Base-by-base conservation (phyloP, 805 yeast genomes). In the Barnettozyma vustinii region DNA sequence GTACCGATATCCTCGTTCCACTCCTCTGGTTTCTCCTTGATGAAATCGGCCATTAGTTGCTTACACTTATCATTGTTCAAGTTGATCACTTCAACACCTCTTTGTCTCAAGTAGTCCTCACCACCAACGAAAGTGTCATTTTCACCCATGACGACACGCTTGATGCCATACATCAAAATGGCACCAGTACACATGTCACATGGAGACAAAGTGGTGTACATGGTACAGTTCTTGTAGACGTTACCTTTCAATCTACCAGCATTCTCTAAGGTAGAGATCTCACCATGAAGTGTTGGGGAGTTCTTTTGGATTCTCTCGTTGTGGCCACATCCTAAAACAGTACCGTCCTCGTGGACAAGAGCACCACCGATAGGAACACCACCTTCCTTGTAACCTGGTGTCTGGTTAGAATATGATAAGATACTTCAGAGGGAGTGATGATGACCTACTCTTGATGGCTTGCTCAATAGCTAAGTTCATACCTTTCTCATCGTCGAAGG, bases 141-240 rank as follows among this genome's bases (percentile, higher is more conserved):
- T 64, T 92, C 99, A 27, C 97, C 97, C 66, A 90, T 59, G 0
- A 92, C 97, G 39, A 88, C 84, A 54, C 97, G 76, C 59, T 84
- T 83, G 56, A 92, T 77, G 37, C 96, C 96, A 69, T 90, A 92
- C 75, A 92, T 73, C 46, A 92, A 61, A 54, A 92, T 86, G 6
- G 97, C 96, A 19, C 98, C 98, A 5, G 94, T 80, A 65, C 98
- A 92, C 97, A 92, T 92, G 56, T 83, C 77, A 65, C 98, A 92
- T 3, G 98, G 97, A 8, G 96, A 87, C 56, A 92, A 71, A 0
- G 97, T 87, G 27, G 97, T 90, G 69, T 90, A 92, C 61, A 59
- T 58, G n/a, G 98, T 94, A 57, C 96, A 85, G 53, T 83, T 76
- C 60, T 84, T 86, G 71, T 92, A 92, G 16, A 77, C 79, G 20